Percentiles rank a stretch among this genome's conserved stretches.
Conservation (phyloP, 192 early-diverging fungal species). For the Coemansia sp. region DNA sequence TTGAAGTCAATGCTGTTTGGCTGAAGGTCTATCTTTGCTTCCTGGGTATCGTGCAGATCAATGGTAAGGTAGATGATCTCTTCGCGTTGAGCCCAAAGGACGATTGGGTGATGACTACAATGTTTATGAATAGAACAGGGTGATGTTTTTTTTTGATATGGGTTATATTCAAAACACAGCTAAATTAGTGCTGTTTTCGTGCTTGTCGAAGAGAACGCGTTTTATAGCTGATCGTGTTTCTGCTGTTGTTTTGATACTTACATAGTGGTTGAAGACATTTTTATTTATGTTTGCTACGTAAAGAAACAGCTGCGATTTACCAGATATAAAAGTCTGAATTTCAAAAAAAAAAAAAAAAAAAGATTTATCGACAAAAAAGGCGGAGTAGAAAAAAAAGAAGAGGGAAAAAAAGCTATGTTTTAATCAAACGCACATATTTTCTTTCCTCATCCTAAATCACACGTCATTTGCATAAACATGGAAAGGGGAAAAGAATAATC, state of each 20-base stretch:
- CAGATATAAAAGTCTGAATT: no score
- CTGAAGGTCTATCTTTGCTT: conserved; percentile 33
- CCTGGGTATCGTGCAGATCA: conserved; percentile 67
- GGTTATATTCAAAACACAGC: conserved; percentile 1
- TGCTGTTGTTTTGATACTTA: conserved; percentile 1
- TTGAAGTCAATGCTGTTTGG: conserved; percentile 57
- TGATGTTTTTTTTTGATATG: background rate
- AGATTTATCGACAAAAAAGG: background rate
- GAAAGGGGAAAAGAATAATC: no score
- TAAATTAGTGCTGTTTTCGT: no score
- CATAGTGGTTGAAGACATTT: no score
- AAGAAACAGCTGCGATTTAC: no score
- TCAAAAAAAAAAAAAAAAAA: background rate
- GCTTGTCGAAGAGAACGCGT: no score
- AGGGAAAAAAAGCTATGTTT: no score
- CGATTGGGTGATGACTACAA: conserved; percentile 59
- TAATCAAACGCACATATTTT: no score
- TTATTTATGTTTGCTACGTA: background rate
- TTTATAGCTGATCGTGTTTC: no score
- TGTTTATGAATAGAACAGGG: no score
- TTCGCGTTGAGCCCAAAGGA: conserved; percentile 89
- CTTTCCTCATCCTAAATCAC: no score
- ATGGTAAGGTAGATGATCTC: conserved; percentile 83
- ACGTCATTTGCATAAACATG: no score
- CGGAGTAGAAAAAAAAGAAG: background rate